Evolutionary conservation across 106 monocot species (phyloP).

Genomic region (Acorus gramineus): DNA sequence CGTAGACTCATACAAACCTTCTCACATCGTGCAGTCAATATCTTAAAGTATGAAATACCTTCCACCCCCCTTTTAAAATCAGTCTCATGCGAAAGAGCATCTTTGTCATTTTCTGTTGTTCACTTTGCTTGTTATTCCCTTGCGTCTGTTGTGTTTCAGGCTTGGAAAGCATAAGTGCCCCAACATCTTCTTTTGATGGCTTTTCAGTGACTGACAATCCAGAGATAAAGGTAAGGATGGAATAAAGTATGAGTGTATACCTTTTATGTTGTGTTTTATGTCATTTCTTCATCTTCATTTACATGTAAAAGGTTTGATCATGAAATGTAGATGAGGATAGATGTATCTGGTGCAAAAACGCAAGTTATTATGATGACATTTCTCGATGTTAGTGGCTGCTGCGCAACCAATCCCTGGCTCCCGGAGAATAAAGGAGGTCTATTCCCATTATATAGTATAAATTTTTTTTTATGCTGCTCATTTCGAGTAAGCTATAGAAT

Average conservation of each 20-base stretch:
- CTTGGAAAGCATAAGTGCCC: conserved; percentile 5
- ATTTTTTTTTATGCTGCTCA: too few species aligned
- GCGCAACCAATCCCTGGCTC: conserved; percentile 83
- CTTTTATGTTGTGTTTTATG: too few species aligned
- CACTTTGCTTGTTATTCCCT: background rate
- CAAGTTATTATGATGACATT: conserved; percentile 49
- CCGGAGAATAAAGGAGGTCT: conserved; percentile 76
- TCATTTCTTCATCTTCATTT: too few species aligned
- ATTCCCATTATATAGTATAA: background rate
- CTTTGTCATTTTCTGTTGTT: background rate
- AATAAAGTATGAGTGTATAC: too few species aligned
- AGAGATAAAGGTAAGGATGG: conserved; percentile 23
- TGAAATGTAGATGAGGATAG: conserved; percentile 32
- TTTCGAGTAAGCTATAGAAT: too few species aligned
- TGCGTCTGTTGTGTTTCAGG: background rate
- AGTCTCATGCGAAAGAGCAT: background rate
- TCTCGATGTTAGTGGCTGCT: conserved; percentile 37
- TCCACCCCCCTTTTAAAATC: too few species aligned
- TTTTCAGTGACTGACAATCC: conserved; percentile 12
- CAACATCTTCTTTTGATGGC: conserved; percentile 13
- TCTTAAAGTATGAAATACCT: conserved; percentile 8
- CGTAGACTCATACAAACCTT: background rate
- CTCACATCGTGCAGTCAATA: conserved; percentile 2
- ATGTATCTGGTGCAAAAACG: conserved; percentile 45
- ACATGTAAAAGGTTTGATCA: background rate